Base-by-base conservation (phyloP, 805 yeast species). In the Zygosaccharomyces bailii region DNA sequence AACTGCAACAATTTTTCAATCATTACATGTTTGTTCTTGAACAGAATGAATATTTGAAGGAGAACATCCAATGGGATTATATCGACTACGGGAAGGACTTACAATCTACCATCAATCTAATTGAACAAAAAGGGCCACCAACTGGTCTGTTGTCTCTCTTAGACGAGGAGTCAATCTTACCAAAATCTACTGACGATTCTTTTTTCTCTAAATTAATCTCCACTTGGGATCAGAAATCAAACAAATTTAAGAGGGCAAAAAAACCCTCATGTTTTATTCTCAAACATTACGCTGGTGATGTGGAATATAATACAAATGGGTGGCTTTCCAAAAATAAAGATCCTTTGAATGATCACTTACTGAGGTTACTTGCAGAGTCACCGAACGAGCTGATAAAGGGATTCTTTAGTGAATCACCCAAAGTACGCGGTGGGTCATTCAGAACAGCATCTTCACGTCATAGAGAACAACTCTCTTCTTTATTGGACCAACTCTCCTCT, bases 1-100 rank as follows among this genome's bases (percentile, higher is more conserved):
- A 91, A 66, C 75, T 93, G 51, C 99, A 93, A 65, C 99, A 93
- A 65, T 96, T 93, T 65, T 93, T 93, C 71, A 93, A 91, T 60
- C 97, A 90, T 69, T 97, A 93, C 62, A 96, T 93, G 67, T 93
- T 93, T 77, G 90, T 93, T 57, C 77, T 93, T 48, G 99, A 93
- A 62, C 98, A 93, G 71, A 96, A 88, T 61, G 98, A 93, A 65
- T 93, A 93, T 60, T 75, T 89, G 46, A 80, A 80, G 48, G 99
- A 93, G 68, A 89, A 89, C 57, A 91, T 93, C 49, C 91, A 89
- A 56, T 93, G 99, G 98, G 81, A 90, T 32, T 93, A 90, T 59
- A 84, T 91, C 39, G 99, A 93, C 61, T 93, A 89, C 67, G 99
- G 99, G 11, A 85, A 83, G 49, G 97, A 93, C 63, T 71, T 93